phyloP scores from a whole-genome alignment of 305 asterid genomes.

The Fraxinus angustifolia region DNA sequence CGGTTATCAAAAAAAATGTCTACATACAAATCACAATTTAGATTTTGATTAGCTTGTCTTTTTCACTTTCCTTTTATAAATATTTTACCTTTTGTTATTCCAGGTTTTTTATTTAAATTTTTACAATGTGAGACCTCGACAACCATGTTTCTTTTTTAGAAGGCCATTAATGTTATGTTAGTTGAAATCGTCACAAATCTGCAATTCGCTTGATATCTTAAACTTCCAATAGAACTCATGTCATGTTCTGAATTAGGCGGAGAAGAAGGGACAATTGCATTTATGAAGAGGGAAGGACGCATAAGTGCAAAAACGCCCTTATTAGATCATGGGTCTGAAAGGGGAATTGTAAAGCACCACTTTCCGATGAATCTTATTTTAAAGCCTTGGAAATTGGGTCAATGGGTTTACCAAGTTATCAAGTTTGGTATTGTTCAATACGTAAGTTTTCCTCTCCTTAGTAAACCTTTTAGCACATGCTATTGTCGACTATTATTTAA shows the following conservation, averaged over 20 bases:
- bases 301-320: slow-evolving; percentile 62
- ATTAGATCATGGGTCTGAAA: slow-evolving; percentile 68
- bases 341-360: slow-evolving; percentile 78
- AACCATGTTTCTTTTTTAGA: slow-evolving; percentile 9
- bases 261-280: slow-evolving; percentile 78
- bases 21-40: not conserved
- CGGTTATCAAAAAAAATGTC: no score
- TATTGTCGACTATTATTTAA: slow-evolving; percentile 11
- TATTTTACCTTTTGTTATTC: slow-evolving; percentile 6
- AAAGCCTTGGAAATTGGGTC: slow-evolving; percentile 89
- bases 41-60: not conserved
- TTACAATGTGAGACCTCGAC: not conserved
- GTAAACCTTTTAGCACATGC: slow-evolving; percentile 18
- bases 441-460: slow-evolving; percentile 53
- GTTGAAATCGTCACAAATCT: slow-evolving; percentile 9
- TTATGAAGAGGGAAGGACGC: slow-evolving; percentile 95
- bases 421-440: slow-evolving; percentile 94
- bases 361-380: slow-evolving; percentile 74
- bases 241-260: slow-evolving; percentile 54
- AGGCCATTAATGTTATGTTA: slow-evolving; percentile 9
- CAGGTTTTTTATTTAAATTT: slow-evolving; percentile 2
- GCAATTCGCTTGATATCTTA: slow-evolving; percentile 7
- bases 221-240: slow-evolving; percentile 3
- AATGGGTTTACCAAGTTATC: slow-evolving; percentile 88
- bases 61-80: slow-evolving; percentile 1